phyloP scores from a whole-genome alignment of 2,329 filamentous ascomycete species.

The Falciphora oryzae region DNA sequence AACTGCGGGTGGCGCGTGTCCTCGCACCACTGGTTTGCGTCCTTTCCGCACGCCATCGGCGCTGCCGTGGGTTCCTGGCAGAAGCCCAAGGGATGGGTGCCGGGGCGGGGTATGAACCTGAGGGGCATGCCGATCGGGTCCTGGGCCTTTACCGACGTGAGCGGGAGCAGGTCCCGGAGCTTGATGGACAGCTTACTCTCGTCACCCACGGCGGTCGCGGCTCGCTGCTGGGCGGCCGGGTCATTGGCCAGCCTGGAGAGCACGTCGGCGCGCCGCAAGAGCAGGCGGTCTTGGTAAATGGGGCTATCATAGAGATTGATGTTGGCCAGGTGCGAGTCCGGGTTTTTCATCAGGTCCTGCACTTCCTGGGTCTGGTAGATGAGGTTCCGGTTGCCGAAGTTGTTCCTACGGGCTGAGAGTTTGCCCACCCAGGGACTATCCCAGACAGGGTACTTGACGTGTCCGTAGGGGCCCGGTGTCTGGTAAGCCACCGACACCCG shows the following conservation, averaged over 20 bases:
- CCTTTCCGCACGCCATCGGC: not conserved
- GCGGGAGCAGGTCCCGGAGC: not conserved
- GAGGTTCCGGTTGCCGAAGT: not conserved
- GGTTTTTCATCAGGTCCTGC: not conserved
- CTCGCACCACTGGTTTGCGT: not conserved
- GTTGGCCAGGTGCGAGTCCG: not conserved
- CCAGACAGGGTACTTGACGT: rapidly evolving
- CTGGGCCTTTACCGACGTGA: not conserved
- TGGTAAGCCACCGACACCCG: not conserved
- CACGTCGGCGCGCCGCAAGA: not conserved
- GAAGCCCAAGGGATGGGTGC: not conserved
- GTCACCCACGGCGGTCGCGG: not conserved
- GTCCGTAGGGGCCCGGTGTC: not conserved
- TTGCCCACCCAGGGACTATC: not conserved
- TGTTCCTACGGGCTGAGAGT: not conserved
- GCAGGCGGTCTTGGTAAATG: not conserved
- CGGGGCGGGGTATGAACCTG: not conserved
- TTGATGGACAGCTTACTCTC: too few relatives aligned
- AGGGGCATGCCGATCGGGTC: not conserved
- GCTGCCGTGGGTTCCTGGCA: not conserved
- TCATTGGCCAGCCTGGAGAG: not conserved
- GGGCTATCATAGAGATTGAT: not conserved
- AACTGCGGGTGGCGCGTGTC: not conserved
- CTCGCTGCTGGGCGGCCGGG: not conserved
- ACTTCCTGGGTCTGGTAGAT: not conserved